These are phyloP conservation scores for Mrakia blollopis DNA, from an alignment of 768 basidiomycete genomes.

Conservation along the genomic window DNA sequence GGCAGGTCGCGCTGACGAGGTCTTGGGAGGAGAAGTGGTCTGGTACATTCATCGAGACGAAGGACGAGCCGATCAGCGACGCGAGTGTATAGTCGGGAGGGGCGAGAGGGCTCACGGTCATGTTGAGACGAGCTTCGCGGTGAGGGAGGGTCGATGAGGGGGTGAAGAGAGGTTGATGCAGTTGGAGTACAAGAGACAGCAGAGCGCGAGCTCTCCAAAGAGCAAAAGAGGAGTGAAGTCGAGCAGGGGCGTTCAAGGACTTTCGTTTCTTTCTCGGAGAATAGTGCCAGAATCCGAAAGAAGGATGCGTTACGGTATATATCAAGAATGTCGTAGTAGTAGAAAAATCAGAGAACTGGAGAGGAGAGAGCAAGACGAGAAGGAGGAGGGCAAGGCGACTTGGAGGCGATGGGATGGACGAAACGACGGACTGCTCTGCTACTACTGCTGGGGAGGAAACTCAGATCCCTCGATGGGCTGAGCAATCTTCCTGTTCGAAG, in stretches of 20 bases:
- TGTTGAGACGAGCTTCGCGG: not conserved
- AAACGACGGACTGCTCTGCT: not conserved
- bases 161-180: not conserved
- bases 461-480: slow-evolving; percentile 81
- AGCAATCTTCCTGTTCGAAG: slow-evolving; percentile 84
- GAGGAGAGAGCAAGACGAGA: not conserved
- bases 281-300: not conserved
- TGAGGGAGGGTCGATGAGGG: not conserved
- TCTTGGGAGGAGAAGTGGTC: not conserved
- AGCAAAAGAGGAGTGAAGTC: no score
- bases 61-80: not conserved
- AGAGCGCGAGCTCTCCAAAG: no score
- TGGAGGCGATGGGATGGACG: not conserved
- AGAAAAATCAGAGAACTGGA: not conserved
- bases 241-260: not conserved
- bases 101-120: not conserved
- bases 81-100: not conserved
- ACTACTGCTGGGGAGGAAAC: slow-evolving; percentile 31
- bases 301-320: not conserved
- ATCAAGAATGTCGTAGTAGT: no score
- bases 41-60: not conserved
- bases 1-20: not conserved
- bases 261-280: no score
- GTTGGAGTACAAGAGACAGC: not conserved
- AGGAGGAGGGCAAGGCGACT: no score